Evolutionary conservation across 2,329 filamentous ascomycete genomes (phyloP), one percentile per base, ranked within the genome.

Genomic region (Pseudonectria foliicola): DNA sequence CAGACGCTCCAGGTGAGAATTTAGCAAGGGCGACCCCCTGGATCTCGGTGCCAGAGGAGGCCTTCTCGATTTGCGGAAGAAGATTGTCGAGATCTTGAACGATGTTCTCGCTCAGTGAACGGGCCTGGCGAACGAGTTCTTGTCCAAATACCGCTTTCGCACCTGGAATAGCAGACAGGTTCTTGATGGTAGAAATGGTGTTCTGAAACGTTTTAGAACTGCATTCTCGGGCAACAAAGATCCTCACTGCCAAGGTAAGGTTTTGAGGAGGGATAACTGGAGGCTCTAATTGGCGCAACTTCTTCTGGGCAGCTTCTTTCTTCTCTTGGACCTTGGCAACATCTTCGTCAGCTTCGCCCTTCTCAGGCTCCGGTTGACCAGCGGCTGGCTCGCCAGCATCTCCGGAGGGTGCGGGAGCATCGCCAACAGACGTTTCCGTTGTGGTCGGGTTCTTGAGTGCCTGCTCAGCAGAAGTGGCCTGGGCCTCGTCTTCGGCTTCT

Each of bases 181-280:
- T 95, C 66, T 95, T 96, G 68, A 98, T 95, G n/a, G 93, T 93
- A 12, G 90, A 92, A 35, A 98, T 75, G 1, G 92, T 96, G 60
- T 96, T 93, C 56, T 92, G 85, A 72, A 98, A 98, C 0, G 92
- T 96, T 69, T 95, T 95, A 44, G 86, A 89, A 55, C 87, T 95
- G 64, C 92, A 98, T 61, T 98, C 92, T 31, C 89, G 83, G 43
- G 90, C 90, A 28, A 94, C 87, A 46, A 98, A 85, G 38, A 98
- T 95, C 57, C 92, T 92, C 49, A 96, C 85, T n/a, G 98, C 88
- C 38, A 96, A 70, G 39, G 85, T 85, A 37, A 98, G 74, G 56
- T 96, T 95, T 55, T 88, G 76, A 21, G 90, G 79, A 5, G 92
- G 89, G 35, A 98, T 82, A 29, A 89, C 72, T 1, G 92, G 92